Conservation (phyloP, 257 asterid genomes). For the Thymus quinquecostatus region DNA sequence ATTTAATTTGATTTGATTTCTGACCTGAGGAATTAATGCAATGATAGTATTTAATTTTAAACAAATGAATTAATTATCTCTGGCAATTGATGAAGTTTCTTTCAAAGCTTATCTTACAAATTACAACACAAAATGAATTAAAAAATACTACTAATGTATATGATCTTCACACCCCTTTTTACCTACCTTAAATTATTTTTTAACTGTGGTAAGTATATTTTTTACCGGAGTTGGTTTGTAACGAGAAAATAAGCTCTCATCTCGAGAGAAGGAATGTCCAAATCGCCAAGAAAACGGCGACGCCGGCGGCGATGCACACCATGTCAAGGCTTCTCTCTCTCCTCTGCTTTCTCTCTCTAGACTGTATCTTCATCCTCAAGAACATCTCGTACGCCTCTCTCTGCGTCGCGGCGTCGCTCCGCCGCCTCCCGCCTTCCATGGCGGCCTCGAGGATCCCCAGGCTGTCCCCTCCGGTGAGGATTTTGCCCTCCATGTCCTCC, state of each 20-base stretch:
- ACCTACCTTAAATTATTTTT: neutral
- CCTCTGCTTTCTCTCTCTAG: slow-evolving; percentile 43
- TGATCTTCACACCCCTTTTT: neutral
- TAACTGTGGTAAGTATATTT: slow-evolving; percentile 20
- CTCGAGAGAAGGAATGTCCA: slow-evolving; percentile 44
- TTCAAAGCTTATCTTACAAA: slow-evolving; percentile 29
- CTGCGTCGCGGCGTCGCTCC: slow-evolving; percentile 38
- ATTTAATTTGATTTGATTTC: neutral
- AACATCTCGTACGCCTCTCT: slow-evolving; percentile 42
- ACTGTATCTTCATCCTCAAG: slow-evolving; percentile 38
- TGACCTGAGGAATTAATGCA: neutral
- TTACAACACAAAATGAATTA: too few relatives aligned
- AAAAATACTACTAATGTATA: too few relatives aligned
- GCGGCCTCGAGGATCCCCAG: slow-evolving; percentile 49
- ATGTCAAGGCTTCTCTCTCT: slow-evolving; percentile 59
- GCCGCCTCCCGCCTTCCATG: slow-evolving; percentile 60
- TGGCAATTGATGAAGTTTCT: slow-evolving; percentile 20
- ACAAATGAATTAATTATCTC: neutral
- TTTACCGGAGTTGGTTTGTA: too few relatives aligned
- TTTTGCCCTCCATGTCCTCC: slow-evolving; percentile 84
- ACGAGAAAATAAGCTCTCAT: neutral
- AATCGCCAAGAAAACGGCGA: slow-evolving; percentile 51
- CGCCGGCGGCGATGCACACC: slow-evolving; percentile 44
- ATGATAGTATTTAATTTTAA: neutral
- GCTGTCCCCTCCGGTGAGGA: slow-evolving; percentile 56